Evolutionary conservation across 495 filamentous ascomycete genomes (phyloP).

Genomic region (Neurospora intermedia): DNA sequence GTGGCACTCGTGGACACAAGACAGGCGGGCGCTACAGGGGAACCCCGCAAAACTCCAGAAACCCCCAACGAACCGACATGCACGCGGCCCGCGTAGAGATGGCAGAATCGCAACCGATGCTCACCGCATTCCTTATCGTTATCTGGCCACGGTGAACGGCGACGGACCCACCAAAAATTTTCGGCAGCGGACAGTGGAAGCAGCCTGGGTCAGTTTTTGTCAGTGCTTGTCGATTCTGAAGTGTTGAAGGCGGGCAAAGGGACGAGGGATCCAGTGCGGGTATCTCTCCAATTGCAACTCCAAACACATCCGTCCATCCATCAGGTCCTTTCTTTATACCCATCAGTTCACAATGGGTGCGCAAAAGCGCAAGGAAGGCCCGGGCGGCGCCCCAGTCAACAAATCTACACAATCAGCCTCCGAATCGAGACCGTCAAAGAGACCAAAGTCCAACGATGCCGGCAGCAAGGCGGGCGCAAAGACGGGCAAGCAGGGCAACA

Average conservation of each 20-base stretch:
- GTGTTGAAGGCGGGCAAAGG: constrained; percentile 9
- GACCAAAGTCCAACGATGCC: constrained; percentile 30
- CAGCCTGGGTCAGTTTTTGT: constrained; percentile 9
- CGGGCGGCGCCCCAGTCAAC: constrained; percentile 26
- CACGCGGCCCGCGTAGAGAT: background rate
- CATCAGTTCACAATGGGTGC: constrained; percentile 25
- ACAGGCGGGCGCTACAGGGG: background rate
- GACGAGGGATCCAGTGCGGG: constrained; percentile 5
- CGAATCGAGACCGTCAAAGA: constrained; percentile 32
- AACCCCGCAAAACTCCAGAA: background rate
- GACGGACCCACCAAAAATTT: constrained; percentile 20
- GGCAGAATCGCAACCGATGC: constrained; percentile 1
- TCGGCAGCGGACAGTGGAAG: constrained; percentile 5
- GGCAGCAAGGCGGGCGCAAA: constrained; percentile 3
- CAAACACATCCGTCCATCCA: background rate
- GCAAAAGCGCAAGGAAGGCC: constrained; percentile 38
- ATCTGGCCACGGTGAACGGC: constrained; percentile 6
- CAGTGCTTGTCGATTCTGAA: constrained; percentile 1
- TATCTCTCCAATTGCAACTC: constrained; percentile 14
- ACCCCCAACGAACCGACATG: background rate
- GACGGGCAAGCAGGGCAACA: background rate
- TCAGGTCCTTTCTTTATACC: background rate
- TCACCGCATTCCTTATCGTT: constrained; percentile 24
- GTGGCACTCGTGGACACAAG: background rate
- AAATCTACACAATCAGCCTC: constrained; percentile 24